Evolutionary conservation across 306 rosid species (phyloP).

Genomic region (Astragalus membranaceus): DNA sequence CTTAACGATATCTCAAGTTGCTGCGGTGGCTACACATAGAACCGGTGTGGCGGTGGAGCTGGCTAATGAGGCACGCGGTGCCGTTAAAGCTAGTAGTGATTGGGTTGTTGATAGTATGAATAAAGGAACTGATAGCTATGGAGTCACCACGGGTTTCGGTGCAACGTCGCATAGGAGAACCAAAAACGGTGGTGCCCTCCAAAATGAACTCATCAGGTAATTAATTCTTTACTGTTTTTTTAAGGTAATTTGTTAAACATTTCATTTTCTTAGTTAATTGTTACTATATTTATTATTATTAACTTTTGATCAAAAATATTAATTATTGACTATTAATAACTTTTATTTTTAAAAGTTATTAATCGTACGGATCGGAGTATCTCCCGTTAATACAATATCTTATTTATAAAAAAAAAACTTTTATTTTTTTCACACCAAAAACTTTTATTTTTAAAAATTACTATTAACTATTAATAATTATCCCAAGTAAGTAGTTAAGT

Average conservation of each 20-base stretch:
- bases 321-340: no score
- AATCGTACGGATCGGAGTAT: no score
- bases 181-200: slow-evolving; percentile 87
- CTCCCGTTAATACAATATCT: no score
- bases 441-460: no score
- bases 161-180: slow-evolving; percentile 92
- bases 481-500: no score
- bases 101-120: slow-evolving; percentile 77
- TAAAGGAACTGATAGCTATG: slow-evolving; percentile 80
- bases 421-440: no score
- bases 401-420: no score
- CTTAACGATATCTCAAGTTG: slow-evolving; percentile 61
- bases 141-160: slow-evolving; percentile 89
- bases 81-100: slow-evolving; percentile 77
- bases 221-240: not conserved
- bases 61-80: slow-evolving; percentile 37
- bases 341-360: no score
- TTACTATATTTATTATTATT: no score
- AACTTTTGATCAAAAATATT: no score
- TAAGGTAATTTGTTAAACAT: slow-evolving; percentile 30
- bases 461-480: no score
- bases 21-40: slow-evolving; percentile 47
- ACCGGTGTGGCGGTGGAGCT: slow-evolving; percentile 43
- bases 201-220: slow-evolving; percentile 80
- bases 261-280: not conserved